Evolutionary conservation across 305 asterid genomes (phyloP), one percentile per base, ranked within the genome.

Genomic region (Rubia balearica): DNA sequence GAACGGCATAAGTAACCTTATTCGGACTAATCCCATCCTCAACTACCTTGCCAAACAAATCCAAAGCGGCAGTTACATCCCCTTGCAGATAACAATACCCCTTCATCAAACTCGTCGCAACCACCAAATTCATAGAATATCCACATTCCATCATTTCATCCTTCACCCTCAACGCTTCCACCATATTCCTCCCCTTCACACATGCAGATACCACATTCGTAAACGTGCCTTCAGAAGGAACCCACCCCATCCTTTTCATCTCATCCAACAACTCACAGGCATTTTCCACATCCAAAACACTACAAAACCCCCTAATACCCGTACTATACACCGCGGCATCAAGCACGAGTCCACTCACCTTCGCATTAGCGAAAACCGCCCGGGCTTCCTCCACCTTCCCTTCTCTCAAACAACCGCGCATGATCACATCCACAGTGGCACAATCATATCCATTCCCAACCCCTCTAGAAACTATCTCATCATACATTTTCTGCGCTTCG

Each of bases 61-160:
- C 87, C 87, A 90, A 79, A 43, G 93, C 84, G 65, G 79, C 73
- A 12, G 6, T 64, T 59, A 87, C 76, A 85, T 86, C 81, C 11
- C 96, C 92, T 71, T 79, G 81, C 81, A 83, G 83, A 51, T 51
- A 8, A 82, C 65, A 81, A 77, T 81, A 87, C 21, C 98, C 97
- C 81, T 90, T 92, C 87, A 92, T 92, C 85, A 92, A 84, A 81
- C 88, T 83, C 59, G 90, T 92, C 14, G 92, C 93, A 67, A 80
- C 93, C 71, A 90, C 83, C 81, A 89, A 72, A 78, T 84, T 90
- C 90, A 84, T 61, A 4, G 79, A 60, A 77, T 74, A 80, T 11
- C 96, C 95, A 77, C 74, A 69, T 48, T 43, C 77, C 68, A 87
- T 74, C 96, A 92, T 92, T 79, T 89, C 96, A 61, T 88, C 92